These are phyloP conservation scores for Sutorius australiensis DNA, from an alignment of 768 basidiomycete species.

Conservation along the genomic window DNA sequence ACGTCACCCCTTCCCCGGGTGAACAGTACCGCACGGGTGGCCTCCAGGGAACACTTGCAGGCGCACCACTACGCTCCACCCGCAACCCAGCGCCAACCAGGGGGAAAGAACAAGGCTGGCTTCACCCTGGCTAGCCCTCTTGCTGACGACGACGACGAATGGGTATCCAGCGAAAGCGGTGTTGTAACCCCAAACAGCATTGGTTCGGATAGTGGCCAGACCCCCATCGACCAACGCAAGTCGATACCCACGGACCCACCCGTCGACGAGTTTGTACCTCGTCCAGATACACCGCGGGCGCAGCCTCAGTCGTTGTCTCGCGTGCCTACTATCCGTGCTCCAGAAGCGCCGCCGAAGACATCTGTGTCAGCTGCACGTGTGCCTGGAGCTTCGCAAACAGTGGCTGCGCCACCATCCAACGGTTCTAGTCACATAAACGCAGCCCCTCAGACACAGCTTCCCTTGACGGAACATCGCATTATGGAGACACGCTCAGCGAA, in stretches of 20 bases:
- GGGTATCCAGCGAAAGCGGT: slow-evolving; percentile 77
- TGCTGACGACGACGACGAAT: slow-evolving; percentile 60
- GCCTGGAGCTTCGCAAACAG: slow-evolving; percentile 8
- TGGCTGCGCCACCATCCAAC: slow-evolving; percentile 8
- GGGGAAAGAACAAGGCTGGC: slow-evolving; percentile 42
- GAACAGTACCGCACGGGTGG: slow-evolving; percentile 26
- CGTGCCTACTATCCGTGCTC: slow-evolving; percentile 31
- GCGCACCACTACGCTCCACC: slow-evolving; percentile 31
- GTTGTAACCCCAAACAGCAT: slow-evolving; percentile 59
- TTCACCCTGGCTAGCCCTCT: slow-evolving; percentile 56
- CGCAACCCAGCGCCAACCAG: slow-evolving; percentile 28
- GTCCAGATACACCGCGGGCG: slow-evolving; percentile 31
- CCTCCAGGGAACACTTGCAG: slow-evolving; percentile 33
- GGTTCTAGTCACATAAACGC: slow-evolving; percentile 9
- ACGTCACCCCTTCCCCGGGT: slow-evolving; percentile 26
- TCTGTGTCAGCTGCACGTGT: slow-evolving; percentile 18
- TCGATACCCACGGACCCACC: slow-evolving; percentile 7
- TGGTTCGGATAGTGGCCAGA: slow-evolving; percentile 41
- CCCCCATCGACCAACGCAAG: slow-evolving; percentile 29
- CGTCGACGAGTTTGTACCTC: slow-evolving; percentile 18
- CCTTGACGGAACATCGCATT: slow-evolving; percentile 17
- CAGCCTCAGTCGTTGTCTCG: slow-evolving; percentile 32
- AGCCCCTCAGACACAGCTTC: slow-evolving; percentile 13
- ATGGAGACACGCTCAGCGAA: slow-evolving; percentile 37
- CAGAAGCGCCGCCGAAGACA: slow-evolving; percentile 21